Base-by-base conservation (phyloP, 495 filamentous ascomycete species). In the Letharia columbiana region DNA sequence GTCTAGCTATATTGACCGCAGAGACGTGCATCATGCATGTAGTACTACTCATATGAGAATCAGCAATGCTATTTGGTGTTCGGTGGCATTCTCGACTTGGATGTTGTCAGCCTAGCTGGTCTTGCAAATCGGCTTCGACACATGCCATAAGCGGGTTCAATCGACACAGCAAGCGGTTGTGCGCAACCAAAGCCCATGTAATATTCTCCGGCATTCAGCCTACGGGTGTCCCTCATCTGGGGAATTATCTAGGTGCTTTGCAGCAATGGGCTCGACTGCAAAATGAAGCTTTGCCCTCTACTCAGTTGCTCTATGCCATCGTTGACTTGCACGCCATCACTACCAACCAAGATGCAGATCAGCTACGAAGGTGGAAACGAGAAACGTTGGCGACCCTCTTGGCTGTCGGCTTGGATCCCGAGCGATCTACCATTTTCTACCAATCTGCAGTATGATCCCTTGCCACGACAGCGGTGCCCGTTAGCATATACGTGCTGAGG, bases 121-220 rank as follows among this genome's bases (percentile, higher is more conserved):
- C 63, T 47, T 23, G 28, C n/a, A 20, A 35, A 23, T 37, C 18
- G 8, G 31, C 44, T 4, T 65, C 15, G 39, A 40, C 15, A n/a
- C 20, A 17, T 9, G 1, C 2, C 15, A 15, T 20, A 18, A 31
- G 41, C 20, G 31, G 20, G 8, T 11, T 20, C 31, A 45, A 35
- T 45, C 45, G 9, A 52, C 6, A 33, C 2, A 28, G 44, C 17
- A 33, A 35, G 23, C 59, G 44, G 6, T n/a, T 56, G 13, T 17
- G n/a, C 28, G 61, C 68, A 10, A 28, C 33, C 23, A 42, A 57
- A 62, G 39, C 35, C 61, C 63, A 78, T 54, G 77, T 87, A 40
- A 80, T 98, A 67, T 98, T 98, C 80, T 98, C 95, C 13, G 94
- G 91, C 40, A 98, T 98, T 68, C 94, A 98, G 72, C 95, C 94